phyloP scores from a whole-genome alignment of 1,284 basidiomycete species.

The Peniophora sp. region DNA sequence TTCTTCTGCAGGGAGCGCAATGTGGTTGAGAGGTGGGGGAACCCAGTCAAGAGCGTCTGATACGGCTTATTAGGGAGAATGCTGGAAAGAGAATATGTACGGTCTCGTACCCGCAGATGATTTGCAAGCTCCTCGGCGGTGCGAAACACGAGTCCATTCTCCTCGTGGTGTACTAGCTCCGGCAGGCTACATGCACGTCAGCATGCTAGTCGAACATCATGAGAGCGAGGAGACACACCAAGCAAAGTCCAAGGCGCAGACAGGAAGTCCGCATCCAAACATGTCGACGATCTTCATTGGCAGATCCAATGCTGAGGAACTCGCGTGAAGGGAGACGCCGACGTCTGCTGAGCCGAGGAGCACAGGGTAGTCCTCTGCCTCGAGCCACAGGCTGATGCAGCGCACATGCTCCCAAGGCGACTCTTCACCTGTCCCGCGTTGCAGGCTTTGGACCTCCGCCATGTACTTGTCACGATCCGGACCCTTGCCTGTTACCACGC shows the following conservation, averaged over 20 bases:
- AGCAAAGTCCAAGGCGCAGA: constrained; percentile 82
- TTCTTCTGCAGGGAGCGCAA: constrained; percentile 18
- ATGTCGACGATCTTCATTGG: constrained; percentile 99
- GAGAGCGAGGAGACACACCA: constrained; percentile 45
- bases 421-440: constrained; percentile 25
- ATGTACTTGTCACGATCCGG: constrained; percentile 74
- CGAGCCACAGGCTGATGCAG: constrained; percentile 82
- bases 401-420: constrained; percentile 74
- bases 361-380: constrained; percentile 81
- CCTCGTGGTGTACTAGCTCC: constrained; percentile 80
- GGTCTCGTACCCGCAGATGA: constrained; percentile 55
- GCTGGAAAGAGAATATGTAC: constrained; percentile 12
- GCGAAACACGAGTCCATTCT: constrained; percentile 79
- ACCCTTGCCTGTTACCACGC: constrained; percentile 92
- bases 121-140: constrained; percentile 61
- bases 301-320: constrained; percentile 86
- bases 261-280: constrained; percentile 95
- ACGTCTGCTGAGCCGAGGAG: constrained; percentile 82
- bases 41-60: constrained; percentile 54
- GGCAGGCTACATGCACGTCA: constrained; percentile 45
- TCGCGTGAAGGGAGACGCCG: constrained; percentile 87
- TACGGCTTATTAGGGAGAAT: constrained; percentile 5
- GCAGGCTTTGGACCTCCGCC: constrained; percentile 44
- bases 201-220: constrained; percentile 5
- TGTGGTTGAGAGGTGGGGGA: constrained; percentile 44